A percentile compares a stretch with the other conserved stretches of the same genome.
Conservation (phyloP, 345 rosid genomes). For the Bruguiera sexangula region DNA sequence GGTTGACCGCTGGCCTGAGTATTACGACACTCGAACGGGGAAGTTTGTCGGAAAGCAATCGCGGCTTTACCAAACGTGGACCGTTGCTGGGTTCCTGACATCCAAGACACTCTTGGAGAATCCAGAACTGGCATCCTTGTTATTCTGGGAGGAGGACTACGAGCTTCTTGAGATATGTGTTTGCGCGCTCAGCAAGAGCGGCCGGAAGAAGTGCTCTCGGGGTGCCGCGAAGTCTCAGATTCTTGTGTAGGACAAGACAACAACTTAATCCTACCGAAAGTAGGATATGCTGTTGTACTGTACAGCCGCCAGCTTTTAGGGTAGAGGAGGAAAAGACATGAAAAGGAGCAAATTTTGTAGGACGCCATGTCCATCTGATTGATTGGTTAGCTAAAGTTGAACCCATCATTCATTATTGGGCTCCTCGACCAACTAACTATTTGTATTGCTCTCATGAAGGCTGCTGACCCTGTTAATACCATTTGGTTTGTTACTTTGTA, state of each 20-base stretch:
- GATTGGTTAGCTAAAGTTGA: conserved; percentile 2
- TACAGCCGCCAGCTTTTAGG: conserved; percentile 34
- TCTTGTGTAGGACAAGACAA: conserved; percentile 46
- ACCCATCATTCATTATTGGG: not conserved
- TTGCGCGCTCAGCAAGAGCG: conserved; percentile 74
- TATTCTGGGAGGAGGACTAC: conserved; percentile 93
- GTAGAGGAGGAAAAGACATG: conserved; percentile 3
- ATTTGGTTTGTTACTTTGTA: too few relatives aligned
- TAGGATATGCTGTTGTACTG: conserved; percentile 13
- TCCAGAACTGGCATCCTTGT: conserved; percentile 69
- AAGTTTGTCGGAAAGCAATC: conserved; percentile 91
- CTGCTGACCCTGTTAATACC: too few relatives aligned
- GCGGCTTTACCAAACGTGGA: conserved; percentile 89
- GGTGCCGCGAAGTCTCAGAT: conserved; percentile 89
- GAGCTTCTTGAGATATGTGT: conserved; percentile 86
- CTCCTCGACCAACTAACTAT: too few relatives aligned
- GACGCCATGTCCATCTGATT: not conserved
- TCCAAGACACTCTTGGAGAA: conserved; percentile 76
- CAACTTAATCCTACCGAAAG: not conserved
- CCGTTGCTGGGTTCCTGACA: conserved; percentile 81
- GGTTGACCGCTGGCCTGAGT: conserved; percentile 85
- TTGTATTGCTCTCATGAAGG: too few relatives aligned
- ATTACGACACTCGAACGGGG: conserved; percentile 82
- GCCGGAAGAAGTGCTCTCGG: conserved; percentile 86
- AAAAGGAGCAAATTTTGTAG: conserved; percentile 1